Evolutionary conservation across 768 basidiomycete species (phyloP), one percentile per base, ranked within the genome.

Genomic region (Scleroderma bovista): DNA sequence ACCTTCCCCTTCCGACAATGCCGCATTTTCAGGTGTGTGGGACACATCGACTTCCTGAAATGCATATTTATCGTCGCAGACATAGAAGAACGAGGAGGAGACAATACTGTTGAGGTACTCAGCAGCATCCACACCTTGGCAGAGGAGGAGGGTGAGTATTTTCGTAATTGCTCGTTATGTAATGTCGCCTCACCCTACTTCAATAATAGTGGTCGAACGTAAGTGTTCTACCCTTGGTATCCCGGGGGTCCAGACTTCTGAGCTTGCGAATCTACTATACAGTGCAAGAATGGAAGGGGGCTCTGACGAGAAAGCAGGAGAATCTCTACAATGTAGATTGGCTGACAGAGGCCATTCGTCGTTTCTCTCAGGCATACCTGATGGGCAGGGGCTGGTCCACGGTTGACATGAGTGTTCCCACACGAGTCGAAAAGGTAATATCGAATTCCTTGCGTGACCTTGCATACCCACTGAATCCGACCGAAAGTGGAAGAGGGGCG

Each of bases 291-390:
- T 79, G 79, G 67, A 86, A 80, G 69, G 61, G 69, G 20, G 67
- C 71, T 17, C 70, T 90, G 38, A 76, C 80, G 1, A 72, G 72
- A 51, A 80, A 77, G 62, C 66, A 62, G 31, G 75, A 75, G 37
- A 66, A 81, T n/a, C 68, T 73, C 23, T 72, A 69, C 46, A 83
- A 72, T 55, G 81, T 92, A n/a, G 90, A 90, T 66, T 92, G 84
- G 83, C 69, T 91, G 20, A 87, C 84, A 1, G 89, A 93, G 65
- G 80, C 79, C 23, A 73, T 85, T 42, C 80, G 77, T 47, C 81
- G 84, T 19, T 80, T 86, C 56, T 87, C 88, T 8, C 83, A 83
- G 33, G 84, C 87, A 31, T 76, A 80, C 46, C 57, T 78, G 47
- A 75, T 77, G 51, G 77, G 75, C 4, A 73, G 73, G 43, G 77